phyloP scores from a whole-genome alignment of 257 asterid species.

The Thymus quinquecostatus region DNA sequence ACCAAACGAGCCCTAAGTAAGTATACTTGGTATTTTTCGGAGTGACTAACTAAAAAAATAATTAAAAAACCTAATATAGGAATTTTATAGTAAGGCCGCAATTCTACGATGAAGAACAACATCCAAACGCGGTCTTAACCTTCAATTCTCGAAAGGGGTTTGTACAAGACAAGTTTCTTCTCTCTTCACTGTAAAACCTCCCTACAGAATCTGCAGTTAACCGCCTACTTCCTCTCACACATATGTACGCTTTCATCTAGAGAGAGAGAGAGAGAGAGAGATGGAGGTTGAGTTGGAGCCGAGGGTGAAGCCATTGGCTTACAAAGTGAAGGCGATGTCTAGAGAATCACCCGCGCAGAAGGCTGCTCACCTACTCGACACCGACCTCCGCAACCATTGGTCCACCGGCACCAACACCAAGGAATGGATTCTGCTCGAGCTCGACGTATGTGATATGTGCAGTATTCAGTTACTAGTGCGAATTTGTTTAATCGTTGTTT shows the following conservation, averaged over 20 bases:
- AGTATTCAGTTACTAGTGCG: constrained; percentile 22
- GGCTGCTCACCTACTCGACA: constrained; percentile 77
- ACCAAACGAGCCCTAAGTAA: no score
- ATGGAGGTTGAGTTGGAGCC: constrained; percentile 97
- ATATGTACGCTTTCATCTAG: constrained; percentile 2
- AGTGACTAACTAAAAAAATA: no score
- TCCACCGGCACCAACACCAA: constrained; percentile 95
- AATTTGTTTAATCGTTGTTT: constrained; percentile 1
- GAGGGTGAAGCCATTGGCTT: constrained; percentile 77
- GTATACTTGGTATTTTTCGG: no score
- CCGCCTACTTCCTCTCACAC: constrained; percentile 21
- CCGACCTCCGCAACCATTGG: constrained; percentile 97
- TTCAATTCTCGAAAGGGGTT: constrained; percentile 12
- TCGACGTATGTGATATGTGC: constrained; percentile 74
- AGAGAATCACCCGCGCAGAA: constrained; percentile 92
- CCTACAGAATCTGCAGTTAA: constrained; percentile 29
- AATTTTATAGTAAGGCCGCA: no score
- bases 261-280: neutral
- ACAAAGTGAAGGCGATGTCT: constrained; percentile 91
- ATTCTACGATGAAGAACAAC: no score
- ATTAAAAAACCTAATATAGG: no score
- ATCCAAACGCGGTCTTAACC: neutral
- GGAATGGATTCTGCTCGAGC: constrained; percentile 97
- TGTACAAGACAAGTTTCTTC: constrained; percentile 17
- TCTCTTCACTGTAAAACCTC: constrained; percentile 6